Evolutionary conservation across 2,329 filamentous ascomycete species (phyloP).

Genomic region (Periconia digitata): DNA sequence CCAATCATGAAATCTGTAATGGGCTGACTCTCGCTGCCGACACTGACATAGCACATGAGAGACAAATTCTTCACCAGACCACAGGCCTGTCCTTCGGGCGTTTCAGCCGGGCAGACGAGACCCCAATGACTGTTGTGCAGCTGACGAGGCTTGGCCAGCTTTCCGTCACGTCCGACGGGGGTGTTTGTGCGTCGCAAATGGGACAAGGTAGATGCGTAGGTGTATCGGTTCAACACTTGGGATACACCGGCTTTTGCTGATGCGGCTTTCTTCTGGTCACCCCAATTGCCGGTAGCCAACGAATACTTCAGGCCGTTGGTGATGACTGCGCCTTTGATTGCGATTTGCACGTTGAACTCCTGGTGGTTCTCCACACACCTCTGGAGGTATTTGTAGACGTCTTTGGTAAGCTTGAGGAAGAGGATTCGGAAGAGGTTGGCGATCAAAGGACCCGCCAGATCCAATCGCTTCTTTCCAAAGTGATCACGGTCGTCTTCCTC

Average conservation of each 20-base stretch:
- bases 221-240: conserved; percentile 96
- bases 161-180: conserved; percentile 94
- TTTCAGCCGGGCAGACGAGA: conserved; percentile 94
- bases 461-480: conserved; percentile 97
- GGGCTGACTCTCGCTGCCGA: conserved; percentile 86
- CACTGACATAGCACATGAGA: conserved; percentile 97
- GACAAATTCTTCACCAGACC: conserved; percentile 97
- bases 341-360: conserved; percentile 87
- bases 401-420: conserved; percentile 86
- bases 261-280: conserved; percentile 97
- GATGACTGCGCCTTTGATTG: conserved; percentile 86
- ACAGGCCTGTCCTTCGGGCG: conserved; percentile 96
- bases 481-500: conserved; percentile 98
- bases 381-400: conserved; percentile 88
- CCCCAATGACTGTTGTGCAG: conserved; percentile 99
- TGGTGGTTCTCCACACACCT: conserved; percentile 86
- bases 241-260: conserved; percentile 95
- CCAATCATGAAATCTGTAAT: conserved; percentile 96
- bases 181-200: conserved; percentile 98
- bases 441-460: conserved; percentile 89
- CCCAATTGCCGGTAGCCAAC: conserved; percentile 97
- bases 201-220: conserved; percentile 92
- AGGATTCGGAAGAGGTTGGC: conserved; percentile 95
- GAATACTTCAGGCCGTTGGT: conserved; percentile 97
- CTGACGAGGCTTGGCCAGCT: conserved; percentile 96